phyloP scores from a whole-genome alignment of 2,329 filamentous ascomycete genomes.

The Phyllosticta citriasiana region DNA sequence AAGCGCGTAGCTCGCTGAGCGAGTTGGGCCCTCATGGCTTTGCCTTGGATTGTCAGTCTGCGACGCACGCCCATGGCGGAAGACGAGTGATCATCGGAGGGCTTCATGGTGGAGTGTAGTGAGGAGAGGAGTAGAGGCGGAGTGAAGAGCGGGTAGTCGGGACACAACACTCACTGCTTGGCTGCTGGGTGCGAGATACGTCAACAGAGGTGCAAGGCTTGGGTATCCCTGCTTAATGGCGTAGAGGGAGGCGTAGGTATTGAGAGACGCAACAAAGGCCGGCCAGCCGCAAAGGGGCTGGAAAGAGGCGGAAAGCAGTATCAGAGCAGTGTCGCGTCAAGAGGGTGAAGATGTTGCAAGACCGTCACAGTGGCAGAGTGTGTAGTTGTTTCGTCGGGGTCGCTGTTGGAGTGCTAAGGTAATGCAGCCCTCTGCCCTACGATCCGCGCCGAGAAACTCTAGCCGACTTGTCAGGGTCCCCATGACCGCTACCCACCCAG shows the following conservation, averaged over 20 bases:
- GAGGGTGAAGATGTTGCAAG: background rate
- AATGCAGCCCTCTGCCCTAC: background rate
- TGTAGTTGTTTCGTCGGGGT: background rate
- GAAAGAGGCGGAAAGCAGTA: background rate
- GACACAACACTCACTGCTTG: conserved; percentile 4
- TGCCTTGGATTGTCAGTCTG: conserved; percentile 7
- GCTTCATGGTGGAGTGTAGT: background rate
- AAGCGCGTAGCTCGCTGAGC: conserved; percentile 21
- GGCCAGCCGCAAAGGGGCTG: background rate
- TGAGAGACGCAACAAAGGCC: background rate
- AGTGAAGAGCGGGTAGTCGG: background rate
- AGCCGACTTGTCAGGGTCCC: background rate
- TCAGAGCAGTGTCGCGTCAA: background rate
- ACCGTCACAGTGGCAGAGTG: background rate
- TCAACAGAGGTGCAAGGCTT: conserved; percentile 3
- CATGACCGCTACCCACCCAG: background rate
- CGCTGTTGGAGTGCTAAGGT: background rate
- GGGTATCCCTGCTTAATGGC: conserved; percentile 3
- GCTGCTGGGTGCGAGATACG: background rate
- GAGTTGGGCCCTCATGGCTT: conserved; percentile 25
- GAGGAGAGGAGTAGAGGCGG: background rate
- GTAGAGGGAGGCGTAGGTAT: conserved; percentile 2
- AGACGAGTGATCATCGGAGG: background rate
- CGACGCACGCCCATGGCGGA: conserved; percentile 7
- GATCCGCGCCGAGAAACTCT: background rate